A percentile compares a stretch with the other conserved stretches of the same genome.
Conservation (phyloP, 208 protist species). For the Phytomonas sp. region DNA sequence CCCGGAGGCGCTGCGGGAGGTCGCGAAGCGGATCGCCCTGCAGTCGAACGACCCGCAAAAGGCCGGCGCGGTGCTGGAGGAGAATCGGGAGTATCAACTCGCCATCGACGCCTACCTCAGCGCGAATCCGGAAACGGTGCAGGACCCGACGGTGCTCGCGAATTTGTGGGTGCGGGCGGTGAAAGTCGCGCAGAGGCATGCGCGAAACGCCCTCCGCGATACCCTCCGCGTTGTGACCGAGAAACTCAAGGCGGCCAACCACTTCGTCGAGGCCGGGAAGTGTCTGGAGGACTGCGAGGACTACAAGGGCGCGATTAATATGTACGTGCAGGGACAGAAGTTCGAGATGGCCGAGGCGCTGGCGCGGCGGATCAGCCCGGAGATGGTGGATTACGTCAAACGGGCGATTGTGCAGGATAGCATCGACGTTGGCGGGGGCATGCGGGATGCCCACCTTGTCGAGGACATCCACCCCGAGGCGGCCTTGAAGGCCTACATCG, state of each 20-base stretch:
- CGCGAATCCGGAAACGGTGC: conserved; percentile 53
- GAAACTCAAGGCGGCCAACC: conserved; percentile 75
- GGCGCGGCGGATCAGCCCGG: conserved; percentile 75
- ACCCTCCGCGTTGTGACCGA: conserved; percentile 56
- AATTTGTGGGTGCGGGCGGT: conserved; percentile 92
- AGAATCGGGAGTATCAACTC: conserved; percentile 88
- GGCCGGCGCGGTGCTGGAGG: conserved; percentile 85
- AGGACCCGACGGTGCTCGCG: conserved; percentile 61
- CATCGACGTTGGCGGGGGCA: conserved; percentile 60
- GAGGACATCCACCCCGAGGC: conserved; percentile 87
- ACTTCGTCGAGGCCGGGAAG: conserved; percentile 84
- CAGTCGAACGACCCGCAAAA: conserved; percentile 84
- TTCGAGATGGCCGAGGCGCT: conserved; percentile 89
- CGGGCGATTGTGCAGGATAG: conserved; percentile 83
- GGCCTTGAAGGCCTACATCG: conserved; percentile 83
- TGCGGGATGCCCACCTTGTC: conserved; percentile 70
- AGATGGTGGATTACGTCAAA: conserved; percentile 87
- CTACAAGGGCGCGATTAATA: conserved; percentile 90
- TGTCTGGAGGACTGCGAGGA: conserved; percentile 88
- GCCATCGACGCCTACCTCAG: conserved; percentile 94
- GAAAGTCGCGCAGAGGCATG: conserved; percentile 91
- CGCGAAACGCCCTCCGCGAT: conserved; percentile 72
- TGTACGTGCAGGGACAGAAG: conserved; percentile 90
- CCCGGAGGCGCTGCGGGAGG: conserved; percentile 78
- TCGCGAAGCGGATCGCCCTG: conserved; percentile 77